A percentile compares a stretch with the other conserved stretches of the same genome.
phyloP scores from a whole-genome alignment of 2,329 filamentous ascomycete species.

The Nemania sp. region DNA sequence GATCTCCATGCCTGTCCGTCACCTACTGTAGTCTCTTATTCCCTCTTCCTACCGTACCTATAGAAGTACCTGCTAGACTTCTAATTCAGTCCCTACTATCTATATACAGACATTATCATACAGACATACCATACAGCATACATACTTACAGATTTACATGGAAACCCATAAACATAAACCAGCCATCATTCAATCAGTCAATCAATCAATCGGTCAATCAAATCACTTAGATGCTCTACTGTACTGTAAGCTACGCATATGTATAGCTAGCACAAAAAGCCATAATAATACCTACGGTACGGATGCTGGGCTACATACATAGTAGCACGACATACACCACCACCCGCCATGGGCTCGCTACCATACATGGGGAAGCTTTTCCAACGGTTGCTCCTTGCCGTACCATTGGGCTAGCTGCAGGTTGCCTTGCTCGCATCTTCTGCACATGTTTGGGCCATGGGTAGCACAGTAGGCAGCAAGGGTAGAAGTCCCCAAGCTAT shows the following conservation, averaged over 20 bases:
- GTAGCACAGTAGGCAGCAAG: slow-evolving; percentile 10
- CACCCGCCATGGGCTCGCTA: slow-evolving; percentile 19
- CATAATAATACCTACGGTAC: background rate
- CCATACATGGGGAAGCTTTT: slow-evolving; percentile 13
- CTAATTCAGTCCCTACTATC: too few relatives aligned
- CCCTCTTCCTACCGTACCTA: too few relatives aligned
- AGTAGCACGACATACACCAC: slow-evolving; percentile 25
- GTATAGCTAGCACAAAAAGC: background rate
- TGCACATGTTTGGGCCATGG: slow-evolving; percentile 31
- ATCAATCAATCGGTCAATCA: too few relatives aligned
- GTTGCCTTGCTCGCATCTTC: slow-evolving; percentile 31
- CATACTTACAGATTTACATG: too few relatives aligned
- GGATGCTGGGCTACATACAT: background rate
- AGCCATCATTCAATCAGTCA: too few relatives aligned
- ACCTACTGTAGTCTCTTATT: background rate
- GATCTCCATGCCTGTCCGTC: slow-evolving; percentile 34
- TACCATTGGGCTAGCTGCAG: slow-evolving; percentile 29
- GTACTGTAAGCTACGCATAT: background rate
- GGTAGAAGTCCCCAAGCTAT: slow-evolving; percentile 29
- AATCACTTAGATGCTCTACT: too few relatives aligned
- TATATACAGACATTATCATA: too few relatives aligned
- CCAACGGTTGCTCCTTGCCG: slow-evolving; percentile 33
- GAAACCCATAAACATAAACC: too few relatives aligned
- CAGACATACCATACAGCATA: too few relatives aligned
- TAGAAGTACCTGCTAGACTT: too few relatives aligned